Conservation (phyloP, 306 rosid genomes). For the Mucuna pruriens region DNA sequence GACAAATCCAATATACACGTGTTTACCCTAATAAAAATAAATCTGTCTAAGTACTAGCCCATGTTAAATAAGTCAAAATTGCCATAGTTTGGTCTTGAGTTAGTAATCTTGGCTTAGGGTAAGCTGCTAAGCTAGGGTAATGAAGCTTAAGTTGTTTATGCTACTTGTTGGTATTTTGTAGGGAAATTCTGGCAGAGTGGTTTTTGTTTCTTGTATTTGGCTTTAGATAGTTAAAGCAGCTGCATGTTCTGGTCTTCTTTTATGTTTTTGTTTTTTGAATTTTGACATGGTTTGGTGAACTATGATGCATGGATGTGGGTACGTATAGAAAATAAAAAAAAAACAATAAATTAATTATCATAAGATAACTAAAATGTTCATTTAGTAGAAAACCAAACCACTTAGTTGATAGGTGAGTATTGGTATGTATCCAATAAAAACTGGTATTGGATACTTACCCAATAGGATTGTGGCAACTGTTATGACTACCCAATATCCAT, state of each 20-base stretch:
- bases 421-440: neutral
- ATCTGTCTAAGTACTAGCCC: neutral
- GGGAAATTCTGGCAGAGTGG: no score
- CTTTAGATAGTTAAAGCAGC: neutral
- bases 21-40: neutral
- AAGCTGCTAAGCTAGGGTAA: neutral
- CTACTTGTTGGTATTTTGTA: neutral
- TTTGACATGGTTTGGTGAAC: neutral
- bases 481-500: neutral
- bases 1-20: neutral
- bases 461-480: neutral
- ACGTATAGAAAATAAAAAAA: no score
- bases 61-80: neutral
- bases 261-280: neutral
- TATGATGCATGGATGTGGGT: neutral
- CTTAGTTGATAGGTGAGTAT: neutral
- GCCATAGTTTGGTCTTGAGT: neutral
- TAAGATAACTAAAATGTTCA: neutral
- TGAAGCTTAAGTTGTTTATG: constrained; percentile 1
- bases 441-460: neutral
- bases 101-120: neutral
- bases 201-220: neutral
- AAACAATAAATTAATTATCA: no score
- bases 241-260: neutral
- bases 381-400: neutral